phyloP scores from a whole-genome alignment of 1,284 basidiomycete genomes.

The Ceratobasidium sp. region DNA sequence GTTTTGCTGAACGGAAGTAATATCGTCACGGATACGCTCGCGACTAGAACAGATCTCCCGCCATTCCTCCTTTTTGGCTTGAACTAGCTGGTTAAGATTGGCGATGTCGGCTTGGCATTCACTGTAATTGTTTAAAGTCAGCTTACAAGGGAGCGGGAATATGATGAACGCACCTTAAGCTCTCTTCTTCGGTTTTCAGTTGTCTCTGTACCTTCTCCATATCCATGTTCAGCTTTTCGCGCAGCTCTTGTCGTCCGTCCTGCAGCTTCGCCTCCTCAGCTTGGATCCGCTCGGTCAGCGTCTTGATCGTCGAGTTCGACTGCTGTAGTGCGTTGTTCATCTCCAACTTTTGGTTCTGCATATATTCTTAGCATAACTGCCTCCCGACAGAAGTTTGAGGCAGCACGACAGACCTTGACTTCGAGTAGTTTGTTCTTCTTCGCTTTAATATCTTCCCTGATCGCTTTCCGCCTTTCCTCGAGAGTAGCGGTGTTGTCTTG shows the following conservation, averaged over 20 bases:
- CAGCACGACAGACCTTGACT: slow-evolving; percentile 62
- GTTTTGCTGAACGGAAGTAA: slow-evolving; percentile 1
- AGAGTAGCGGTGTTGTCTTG: slow-evolving; percentile 64
- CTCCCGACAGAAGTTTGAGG: not conserved
- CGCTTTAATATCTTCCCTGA: slow-evolving; percentile 56
- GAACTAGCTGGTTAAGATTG: not conserved
- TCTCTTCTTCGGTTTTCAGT: not conserved
- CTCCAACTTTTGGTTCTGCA: slow-evolving; percentile 53
- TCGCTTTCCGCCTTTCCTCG: slow-evolving; percentile 54
- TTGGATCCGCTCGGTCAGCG: not conserved
- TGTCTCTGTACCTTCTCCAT: slow-evolving; percentile 15
- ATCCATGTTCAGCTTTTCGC: slow-evolving; percentile 19
- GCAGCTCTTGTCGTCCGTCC: slow-evolving; percentile 12
- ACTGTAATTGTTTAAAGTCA: not conserved
- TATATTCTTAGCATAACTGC: not conserved
- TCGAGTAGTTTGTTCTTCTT: slow-evolving; percentile 66
- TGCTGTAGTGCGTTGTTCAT: slow-evolving; percentile 2
- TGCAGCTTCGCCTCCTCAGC: slow-evolving; percentile 41
- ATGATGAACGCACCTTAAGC: slow-evolving; percentile 3
- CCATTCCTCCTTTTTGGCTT: slow-evolving; percentile 53
- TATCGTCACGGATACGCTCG: slow-evolving; percentile 59
- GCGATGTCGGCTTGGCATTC: slow-evolving; percentile 16
- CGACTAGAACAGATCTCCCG: slow-evolving; percentile 71
- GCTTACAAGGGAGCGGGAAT: not conserved
- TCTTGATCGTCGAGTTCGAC: slow-evolving; percentile 25